Conservation (phyloP, 805 yeast species). For the Hanseniaspora nectarophila region DNA sequence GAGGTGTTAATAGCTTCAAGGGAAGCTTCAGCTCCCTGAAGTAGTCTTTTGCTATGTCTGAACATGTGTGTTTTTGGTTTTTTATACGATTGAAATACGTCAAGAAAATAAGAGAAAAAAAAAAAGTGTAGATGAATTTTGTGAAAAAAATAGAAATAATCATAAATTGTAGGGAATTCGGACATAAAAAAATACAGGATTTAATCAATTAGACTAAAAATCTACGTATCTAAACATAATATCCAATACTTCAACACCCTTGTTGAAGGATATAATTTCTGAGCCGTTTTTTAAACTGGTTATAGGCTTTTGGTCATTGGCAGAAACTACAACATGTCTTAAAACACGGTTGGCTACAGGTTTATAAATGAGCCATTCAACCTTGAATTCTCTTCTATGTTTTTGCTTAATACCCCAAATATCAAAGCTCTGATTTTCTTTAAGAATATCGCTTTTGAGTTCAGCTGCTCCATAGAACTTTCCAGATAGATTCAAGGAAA, state of each 20-base stretch:
- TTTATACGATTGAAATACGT: too few relatives aligned
- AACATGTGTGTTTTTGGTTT: too few relatives aligned
- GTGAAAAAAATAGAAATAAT: background rate
- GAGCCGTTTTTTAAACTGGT: conserved; percentile 48
- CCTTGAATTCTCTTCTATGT: conserved; percentile 29
- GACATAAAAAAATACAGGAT: background rate
- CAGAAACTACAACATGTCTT: conserved; percentile 35
- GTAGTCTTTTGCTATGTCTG: background rate
- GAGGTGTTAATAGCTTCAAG: conserved; percentile 6
- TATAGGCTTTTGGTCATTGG: conserved; percentile 40
- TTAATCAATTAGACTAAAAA: background rate
- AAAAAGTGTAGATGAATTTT: too few relatives aligned
- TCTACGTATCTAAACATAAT: conserved; percentile 27
- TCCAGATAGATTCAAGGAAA: conserved; percentile 48
- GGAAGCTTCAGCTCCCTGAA: background rate
- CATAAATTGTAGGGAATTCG: background rate
- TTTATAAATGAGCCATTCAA: conserved; percentile 42
- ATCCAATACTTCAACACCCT: conserved; percentile 38
- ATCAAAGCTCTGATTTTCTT: conserved; percentile 37
- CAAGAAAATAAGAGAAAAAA: too few relatives aligned
- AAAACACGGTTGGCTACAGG: conserved; percentile 41
- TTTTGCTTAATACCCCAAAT: conserved; percentile 25
- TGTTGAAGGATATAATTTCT: conserved; percentile 41
- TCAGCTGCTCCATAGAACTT: conserved; percentile 49
- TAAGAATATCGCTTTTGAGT: conserved; percentile 39